phyloP scores from a whole-genome alignment of 805 yeast species.

The Wickerhamiella bombiphila region DNA sequence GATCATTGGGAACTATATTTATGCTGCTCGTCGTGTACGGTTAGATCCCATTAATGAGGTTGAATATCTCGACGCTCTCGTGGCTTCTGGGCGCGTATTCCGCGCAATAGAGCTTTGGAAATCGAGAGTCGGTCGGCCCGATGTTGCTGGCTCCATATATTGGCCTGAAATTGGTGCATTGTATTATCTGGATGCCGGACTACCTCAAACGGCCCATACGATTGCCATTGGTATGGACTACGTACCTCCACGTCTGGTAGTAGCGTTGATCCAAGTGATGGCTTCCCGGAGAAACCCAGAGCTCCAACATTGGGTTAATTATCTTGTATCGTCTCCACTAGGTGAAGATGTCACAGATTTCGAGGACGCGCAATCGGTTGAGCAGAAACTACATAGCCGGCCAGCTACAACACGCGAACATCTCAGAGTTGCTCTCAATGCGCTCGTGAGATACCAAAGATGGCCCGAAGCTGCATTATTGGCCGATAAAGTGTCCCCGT shows the following conservation, averaged over 20 bases:
- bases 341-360: not conserved
- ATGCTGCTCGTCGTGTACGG: constrained; percentile 13
- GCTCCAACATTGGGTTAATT: not conserved
- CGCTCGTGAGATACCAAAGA: not conserved
- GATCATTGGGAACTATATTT: constrained; percentile 12
- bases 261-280: constrained; percentile 6
- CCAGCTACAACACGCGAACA: not conserved
- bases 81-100: constrained; percentile 8
- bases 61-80: constrained; percentile 17
- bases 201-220: constrained; percentile 6
- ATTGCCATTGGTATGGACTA: constrained; percentile 8
- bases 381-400: not conserved
- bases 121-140: constrained; percentile 9
- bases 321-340: not conserved
- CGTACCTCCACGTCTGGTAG: constrained; percentile 8
- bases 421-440: not conserved
- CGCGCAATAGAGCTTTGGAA: constrained; percentile 15
- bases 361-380: no score
- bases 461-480: not conserved
- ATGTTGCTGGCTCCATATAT: constrained; percentile 7
- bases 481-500: not conserved
- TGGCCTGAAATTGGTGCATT: constrained; percentile 18
- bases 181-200: constrained; percentile 16
- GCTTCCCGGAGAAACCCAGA: not conserved
- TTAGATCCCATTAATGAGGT: constrained; percentile 20